A percentile compares a stretch with the other conserved stretches of the same genome.
Evolutionary conservation across 2,329 filamentous ascomycete genomes (phyloP).

Genomic region (Lojkania enalia): DNA sequence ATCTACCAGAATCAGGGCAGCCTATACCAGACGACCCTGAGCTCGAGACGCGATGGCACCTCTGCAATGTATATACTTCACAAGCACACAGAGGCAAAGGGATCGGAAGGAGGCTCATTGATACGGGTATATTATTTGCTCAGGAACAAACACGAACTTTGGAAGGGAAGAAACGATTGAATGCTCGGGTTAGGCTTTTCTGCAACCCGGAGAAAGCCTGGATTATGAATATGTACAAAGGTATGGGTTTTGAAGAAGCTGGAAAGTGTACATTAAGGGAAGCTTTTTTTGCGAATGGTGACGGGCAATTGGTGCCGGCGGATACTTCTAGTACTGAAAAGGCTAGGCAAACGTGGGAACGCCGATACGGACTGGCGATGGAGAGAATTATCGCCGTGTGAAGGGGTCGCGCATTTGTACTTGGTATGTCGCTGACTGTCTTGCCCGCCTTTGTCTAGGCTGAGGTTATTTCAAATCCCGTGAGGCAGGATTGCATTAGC

Average conservation of each 20-base stretch:
- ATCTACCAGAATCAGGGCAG: conserved; percentile 19
- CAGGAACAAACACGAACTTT: neutral
- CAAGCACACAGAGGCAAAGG: conserved; percentile 17
- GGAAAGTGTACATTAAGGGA: conserved; percentile 17
- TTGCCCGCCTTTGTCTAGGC: too few species aligned
- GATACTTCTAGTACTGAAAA: conserved; percentile 19
- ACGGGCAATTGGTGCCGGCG: conserved; percentile 17
- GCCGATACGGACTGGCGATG: conserved; percentile 23
- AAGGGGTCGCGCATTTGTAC: too few species aligned
- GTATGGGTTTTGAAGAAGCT: conserved; percentile 16
- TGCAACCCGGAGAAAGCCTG: conserved; percentile 13
- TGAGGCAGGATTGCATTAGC: too few species aligned
- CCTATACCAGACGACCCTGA: conserved; percentile 12
- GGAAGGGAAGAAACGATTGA: conserved; percentile 3
- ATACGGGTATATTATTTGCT: conserved; percentile 9
- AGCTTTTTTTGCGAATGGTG: conserved; percentile 16
- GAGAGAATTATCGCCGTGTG: conserved; percentile 15
- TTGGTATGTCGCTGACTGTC: too few species aligned
- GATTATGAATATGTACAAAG: conserved; percentile 19
- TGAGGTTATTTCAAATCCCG: too few species aligned
- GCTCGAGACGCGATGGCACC: conserved; percentile 22
- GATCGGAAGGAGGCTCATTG: conserved; percentile 14
- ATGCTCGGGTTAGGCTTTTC: conserved; percentile 19
- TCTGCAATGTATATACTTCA: conserved; percentile 21
- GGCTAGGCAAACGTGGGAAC: conserved; percentile 17